Evolutionary conservation across 2,329 filamentous ascomycete genomes (phyloP).

Genomic region (Arthroderma sp.): DNA sequence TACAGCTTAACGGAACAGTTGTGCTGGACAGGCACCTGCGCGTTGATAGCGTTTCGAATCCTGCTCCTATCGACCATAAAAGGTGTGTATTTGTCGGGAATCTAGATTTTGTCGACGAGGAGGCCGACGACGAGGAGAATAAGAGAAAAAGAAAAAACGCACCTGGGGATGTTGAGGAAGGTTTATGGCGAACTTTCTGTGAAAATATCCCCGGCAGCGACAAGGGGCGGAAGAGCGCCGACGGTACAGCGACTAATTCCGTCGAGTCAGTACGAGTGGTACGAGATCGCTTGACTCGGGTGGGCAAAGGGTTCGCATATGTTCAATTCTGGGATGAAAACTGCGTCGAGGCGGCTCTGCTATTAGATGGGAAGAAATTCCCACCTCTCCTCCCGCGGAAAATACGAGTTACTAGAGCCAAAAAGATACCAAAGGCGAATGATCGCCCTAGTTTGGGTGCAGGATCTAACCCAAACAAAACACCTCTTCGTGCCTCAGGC

Average conservation of each 20-base stretch:
- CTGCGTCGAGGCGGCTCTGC: constrained; percentile 76
- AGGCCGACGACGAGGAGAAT: constrained; percentile 50
- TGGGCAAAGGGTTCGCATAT: constrained; percentile 95
- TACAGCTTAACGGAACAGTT: constrained; percentile 67
- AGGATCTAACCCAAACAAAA: too few species aligned
- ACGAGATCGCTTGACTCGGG: constrained; percentile 74
- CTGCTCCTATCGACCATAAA: constrained; percentile 65
- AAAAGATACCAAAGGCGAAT: constrained; percentile 19
- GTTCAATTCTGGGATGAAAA: constrained; percentile 90
- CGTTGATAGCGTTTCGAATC: constrained; percentile 83
- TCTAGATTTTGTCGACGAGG: constrained; percentile 88
- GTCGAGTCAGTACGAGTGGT: constrained; percentile 91
- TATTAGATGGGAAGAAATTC: constrained; percentile 82
- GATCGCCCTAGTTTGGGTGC: too few species aligned
- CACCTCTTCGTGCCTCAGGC: too few species aligned
- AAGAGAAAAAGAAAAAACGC: constrained; percentile 59
- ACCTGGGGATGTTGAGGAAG: constrained; percentile 82
- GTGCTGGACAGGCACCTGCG: constrained; percentile 79
- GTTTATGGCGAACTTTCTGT: constrained; percentile 38
- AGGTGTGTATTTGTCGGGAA: constrained; percentile 96
- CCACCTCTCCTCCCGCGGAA: constrained; percentile 84
- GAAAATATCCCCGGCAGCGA: constrained; percentile 20
- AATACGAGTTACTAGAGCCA: constrained; percentile 75
- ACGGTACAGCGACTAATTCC: constrained; percentile 38
- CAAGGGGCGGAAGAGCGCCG: constrained; percentile 8